Percentiles rank a stretch among this genome's conserved stretches.
Evolutionary conservation across 192 early-diverging fungal genomes (phyloP).

Genomic region (Podila horticola): DNA sequence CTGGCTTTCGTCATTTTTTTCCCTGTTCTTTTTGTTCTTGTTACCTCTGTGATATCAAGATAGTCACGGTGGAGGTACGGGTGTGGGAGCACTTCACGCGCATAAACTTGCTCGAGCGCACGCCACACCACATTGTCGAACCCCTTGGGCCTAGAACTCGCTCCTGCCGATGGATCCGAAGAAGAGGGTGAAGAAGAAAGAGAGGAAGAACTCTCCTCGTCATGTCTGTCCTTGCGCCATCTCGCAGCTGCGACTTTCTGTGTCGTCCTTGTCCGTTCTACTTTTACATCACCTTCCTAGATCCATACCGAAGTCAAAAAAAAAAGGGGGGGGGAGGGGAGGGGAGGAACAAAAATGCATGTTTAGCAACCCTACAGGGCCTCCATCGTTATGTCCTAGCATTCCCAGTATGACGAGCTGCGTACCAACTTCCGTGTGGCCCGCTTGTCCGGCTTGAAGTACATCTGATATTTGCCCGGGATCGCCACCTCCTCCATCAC

Average conservation of each 20-base stretch:
- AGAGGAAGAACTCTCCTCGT: neutral
- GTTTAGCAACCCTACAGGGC: neutral
- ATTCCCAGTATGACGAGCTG: neutral
- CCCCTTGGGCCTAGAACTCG: neutral
- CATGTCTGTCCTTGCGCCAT: neutral
- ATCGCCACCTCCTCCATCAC: conserved; percentile 42
- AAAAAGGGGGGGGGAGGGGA: too few species aligned
- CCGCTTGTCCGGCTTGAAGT: conserved; percentile 41
- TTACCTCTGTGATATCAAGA: conserved; percentile 35
- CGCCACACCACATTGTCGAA: conserved; percentile 45
- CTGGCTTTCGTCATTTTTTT: neutral
- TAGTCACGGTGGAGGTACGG: conserved; percentile 26
- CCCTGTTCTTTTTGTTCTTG: neutral
- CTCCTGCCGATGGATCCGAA: neutral
- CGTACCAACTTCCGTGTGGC: conserved; percentile 19
- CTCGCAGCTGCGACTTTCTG: conserved; percentile 30
- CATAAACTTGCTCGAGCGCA: conserved; percentile 34
- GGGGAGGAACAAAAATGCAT: too few species aligned
- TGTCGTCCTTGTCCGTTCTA: conserved; percentile 13
- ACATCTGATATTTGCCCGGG: conserved; percentile 33
- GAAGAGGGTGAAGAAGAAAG: neutral
- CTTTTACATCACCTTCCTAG: conserved; percentile 6
- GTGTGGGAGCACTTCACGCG: conserved; percentile 33
- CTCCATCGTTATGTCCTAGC: neutral
- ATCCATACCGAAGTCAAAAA: too few species aligned